Percentiles rank a stretch among this genome's conserved stretches.
phyloP scores from a whole-genome alignment of 2,329 filamentous ascomycete genomes.

The Teratosphaeria gauchensis region DNA sequence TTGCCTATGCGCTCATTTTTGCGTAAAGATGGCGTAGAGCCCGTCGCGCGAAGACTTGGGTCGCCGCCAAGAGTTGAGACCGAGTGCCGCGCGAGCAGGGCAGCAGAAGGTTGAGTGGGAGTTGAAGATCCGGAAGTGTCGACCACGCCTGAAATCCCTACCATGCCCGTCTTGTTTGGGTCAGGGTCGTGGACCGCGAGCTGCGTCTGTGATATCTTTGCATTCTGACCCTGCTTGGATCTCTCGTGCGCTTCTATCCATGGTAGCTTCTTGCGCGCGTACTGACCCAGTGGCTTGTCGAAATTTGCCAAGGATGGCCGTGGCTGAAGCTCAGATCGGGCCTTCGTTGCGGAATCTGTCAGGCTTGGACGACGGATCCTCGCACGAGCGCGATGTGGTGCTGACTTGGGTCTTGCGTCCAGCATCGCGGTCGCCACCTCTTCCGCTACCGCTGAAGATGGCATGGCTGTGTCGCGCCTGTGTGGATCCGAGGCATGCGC shows the following conservation, averaged over 20 bases:
- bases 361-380: not conserved
- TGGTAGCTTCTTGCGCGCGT: slow-evolving; percentile 17
- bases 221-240: slow-evolving; percentile 1
- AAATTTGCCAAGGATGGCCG: not conserved
- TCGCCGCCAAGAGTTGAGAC: slow-evolving; percentile 6
- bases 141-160: not conserved
- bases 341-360: not conserved
- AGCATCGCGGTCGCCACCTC: not conserved
- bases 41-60: slow-evolving; percentile 11
- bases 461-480: not conserved
- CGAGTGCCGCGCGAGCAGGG: not conserved
- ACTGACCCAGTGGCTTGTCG: not conserved
- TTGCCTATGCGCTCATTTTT: not conserved
- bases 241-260: slow-evolving; percentile 12
- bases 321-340: not conserved
- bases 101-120: not conserved
- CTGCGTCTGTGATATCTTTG: not conserved
- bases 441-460: not conserved
- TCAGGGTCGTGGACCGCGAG: not conserved
- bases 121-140: not conserved
- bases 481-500: not conserved
- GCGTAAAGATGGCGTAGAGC: slow-evolving; percentile 11
- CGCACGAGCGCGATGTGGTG: not conserved
- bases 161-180: not conserved
- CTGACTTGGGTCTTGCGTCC: not conserved